Evolutionary conservation across 306 rosid species (phyloP).

Genomic region (Quercus gilva): DNA sequence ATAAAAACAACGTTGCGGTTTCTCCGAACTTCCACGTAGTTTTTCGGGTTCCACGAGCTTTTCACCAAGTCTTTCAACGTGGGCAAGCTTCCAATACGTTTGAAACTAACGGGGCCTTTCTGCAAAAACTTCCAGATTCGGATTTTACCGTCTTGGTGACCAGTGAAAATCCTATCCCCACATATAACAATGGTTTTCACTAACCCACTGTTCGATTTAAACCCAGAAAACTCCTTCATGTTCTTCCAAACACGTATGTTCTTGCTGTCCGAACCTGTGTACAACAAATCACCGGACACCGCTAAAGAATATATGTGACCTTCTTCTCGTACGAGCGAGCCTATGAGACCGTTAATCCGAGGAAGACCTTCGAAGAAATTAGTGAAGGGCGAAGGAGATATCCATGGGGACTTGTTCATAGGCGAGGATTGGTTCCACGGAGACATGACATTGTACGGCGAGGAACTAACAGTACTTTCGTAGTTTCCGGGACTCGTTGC

Average conservation of each 20-base stretch:
- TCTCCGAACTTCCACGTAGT: conserved; percentile 71
- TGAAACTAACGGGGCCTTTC: conserved; percentile 29
- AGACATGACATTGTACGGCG: conserved; percentile 58
- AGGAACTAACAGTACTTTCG: conserved; percentile 22
- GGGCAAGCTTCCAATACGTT: conserved; percentile 75
- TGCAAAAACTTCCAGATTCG: conserved; percentile 67
- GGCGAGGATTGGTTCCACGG: conserved; percentile 70
- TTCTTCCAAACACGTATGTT: conserved; percentile 92
- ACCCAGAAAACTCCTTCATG: conserved; percentile 65
- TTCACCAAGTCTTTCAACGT: conserved; percentile 56
- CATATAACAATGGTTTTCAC: conserved; percentile 69
- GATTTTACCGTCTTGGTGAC: conserved; percentile 95
- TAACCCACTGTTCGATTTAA: conserved; percentile 77
- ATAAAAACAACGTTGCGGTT: conserved; percentile 53
- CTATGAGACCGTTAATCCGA: conserved; percentile 46
- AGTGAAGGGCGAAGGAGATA: conserved; percentile 18
- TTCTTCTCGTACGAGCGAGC: conserved; percentile 73
- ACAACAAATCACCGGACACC: conserved; percentile 56
- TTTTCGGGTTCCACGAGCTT: conserved; percentile 77
- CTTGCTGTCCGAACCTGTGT: conserved; percentile 88
- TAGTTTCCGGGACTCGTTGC: conserved; percentile 5
- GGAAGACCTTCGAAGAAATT: conserved; percentile 13
- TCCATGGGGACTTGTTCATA: conserved; percentile 71
- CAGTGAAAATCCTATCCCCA: conserved; percentile 67
- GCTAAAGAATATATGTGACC: conserved; percentile 89